A percentile compares a stretch with the other conserved stretches of the same genome.
Evolutionary conservation across 225 moss, liverwort and hornwort genomes (phyloP).

Genomic region (Neckera pumila): DNA sequence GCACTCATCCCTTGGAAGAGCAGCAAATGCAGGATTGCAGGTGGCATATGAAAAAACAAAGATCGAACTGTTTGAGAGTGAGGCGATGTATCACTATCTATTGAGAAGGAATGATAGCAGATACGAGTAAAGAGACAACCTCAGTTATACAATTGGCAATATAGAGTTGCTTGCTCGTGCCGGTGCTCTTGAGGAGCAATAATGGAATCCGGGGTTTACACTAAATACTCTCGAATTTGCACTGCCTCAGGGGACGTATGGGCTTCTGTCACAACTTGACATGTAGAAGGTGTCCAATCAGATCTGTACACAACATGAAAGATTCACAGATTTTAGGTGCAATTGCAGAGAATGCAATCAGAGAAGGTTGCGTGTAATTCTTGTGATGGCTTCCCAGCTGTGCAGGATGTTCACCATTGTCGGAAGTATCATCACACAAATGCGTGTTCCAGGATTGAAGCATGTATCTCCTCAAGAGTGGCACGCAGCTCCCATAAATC

Average conservation of each 20-base stretch:
- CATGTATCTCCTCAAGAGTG: constrained; percentile 22
- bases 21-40: background rate
- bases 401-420: constrained; percentile 7
- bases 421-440: constrained; percentile 25
- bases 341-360: background rate
- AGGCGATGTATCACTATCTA: constrained; percentile 37
- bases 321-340: background rate
- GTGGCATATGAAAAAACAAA: background rate
- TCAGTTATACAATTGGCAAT: background rate
- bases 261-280: background rate
- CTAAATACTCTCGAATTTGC: background rate
- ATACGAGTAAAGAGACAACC: background rate
- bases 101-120: constrained; percentile 36
- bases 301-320: background rate
- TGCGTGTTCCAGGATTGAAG: constrained; percentile 19
- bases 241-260: background rate
- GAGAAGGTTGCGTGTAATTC: background rate
- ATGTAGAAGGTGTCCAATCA: background rate
- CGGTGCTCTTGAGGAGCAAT: background rate
- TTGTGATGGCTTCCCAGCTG: background rate
- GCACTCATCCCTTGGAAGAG: background rate
- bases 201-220: background rate
- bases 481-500: constrained; percentile 1
- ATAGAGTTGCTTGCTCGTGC: background rate
- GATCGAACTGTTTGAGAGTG: constrained; percentile 8